Percentiles rank a stretch among this genome's conserved stretches.
These are phyloP conservation scores for Trypanosoma congolense DNA, from an alignment of 208 protist genomes.

Conservation along the genomic window DNA sequence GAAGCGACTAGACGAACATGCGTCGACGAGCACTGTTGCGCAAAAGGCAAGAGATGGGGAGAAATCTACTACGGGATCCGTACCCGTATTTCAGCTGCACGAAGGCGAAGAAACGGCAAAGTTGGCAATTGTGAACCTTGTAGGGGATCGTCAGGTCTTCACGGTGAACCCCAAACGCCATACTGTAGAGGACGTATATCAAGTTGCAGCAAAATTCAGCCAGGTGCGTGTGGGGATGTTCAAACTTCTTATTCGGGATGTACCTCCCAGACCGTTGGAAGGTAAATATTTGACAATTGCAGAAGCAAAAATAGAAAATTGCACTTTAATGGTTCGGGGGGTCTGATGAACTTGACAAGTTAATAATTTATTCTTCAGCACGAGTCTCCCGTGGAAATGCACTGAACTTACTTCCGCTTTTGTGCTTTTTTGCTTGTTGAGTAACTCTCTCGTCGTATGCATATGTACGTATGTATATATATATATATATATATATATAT, in stretches of 20 bases:
- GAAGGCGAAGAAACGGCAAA: conserved; percentile 45
- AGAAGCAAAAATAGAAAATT: conserved; percentile 50
- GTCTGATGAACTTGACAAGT: conserved; percentile 17
- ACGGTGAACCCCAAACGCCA: conserved; percentile 68
- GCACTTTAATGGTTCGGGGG: conserved; percentile 54
- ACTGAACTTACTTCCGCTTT: too few relatives aligned
- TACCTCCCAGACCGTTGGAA: conserved; percentile 54
- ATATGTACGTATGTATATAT: too few relatives aligned
- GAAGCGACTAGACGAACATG: conserved; percentile 32
- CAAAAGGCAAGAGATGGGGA: background rate
- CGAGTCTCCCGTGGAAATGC: too few relatives aligned
- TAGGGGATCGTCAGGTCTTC: conserved; percentile 53
- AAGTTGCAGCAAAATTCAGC: conserved; percentile 33
- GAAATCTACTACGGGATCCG: background rate
- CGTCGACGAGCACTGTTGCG: background rate
- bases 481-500: too few relatives aligned
- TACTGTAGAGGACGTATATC: conserved; percentile 73
- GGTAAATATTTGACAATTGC: conserved; percentile 42
- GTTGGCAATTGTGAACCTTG: conserved; percentile 58
- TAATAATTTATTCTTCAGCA: too few relatives aligned
- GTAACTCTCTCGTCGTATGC: too few relatives aligned
- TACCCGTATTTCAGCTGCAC: conserved; percentile 24
- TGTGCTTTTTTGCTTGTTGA: too few relatives aligned
- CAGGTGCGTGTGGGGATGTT: conserved; percentile 39
- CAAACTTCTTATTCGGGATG: conserved; percentile 53